These are phyloP conservation scores for Erythrobasidium hasegawianum DNA, from an alignment of 1,284 basidiomycete genomes.

Conservation along the genomic window DNA sequence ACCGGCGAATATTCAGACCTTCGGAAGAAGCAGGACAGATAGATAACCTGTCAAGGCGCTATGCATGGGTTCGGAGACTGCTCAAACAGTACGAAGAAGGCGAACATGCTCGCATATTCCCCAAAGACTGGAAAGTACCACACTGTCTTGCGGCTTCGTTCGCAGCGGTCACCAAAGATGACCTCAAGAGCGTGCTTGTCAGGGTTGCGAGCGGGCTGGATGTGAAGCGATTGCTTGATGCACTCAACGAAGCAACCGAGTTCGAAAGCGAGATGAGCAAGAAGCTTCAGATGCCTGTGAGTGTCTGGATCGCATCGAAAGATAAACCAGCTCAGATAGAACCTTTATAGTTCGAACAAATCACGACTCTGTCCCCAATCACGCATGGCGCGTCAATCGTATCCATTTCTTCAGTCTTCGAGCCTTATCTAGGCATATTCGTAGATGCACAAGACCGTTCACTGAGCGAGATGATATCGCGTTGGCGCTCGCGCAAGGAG, in stretches of 20 bases:
- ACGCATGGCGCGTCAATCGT: constrained; percentile 50
- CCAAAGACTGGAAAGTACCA: constrained; percentile 73
- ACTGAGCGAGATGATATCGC: constrained; percentile 72
- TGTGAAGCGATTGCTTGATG: constrained; percentile 76
- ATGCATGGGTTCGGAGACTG: constrained; percentile 94
- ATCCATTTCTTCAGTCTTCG: constrained; percentile 80
- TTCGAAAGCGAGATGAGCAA: constrained; percentile 69
- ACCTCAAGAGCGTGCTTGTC: constrained; percentile 52
- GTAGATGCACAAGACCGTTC: constrained; percentile 92
- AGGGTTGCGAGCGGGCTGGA: constrained; percentile 52
- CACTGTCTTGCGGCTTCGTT: constrained; percentile 77
- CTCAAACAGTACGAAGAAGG: constrained; percentile 81
- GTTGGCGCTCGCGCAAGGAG: constrained; percentile 48
- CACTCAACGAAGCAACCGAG: constrained; percentile 75
- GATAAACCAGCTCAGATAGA: too few relatives aligned
- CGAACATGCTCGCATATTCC: constrained; percentile 64
- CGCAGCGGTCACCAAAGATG: constrained; percentile 72
- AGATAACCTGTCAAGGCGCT: constrained; percentile 88
- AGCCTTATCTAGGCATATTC: constrained; percentile 85
- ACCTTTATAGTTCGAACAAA: constrained; percentile 52
- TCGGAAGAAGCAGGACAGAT: constrained; percentile 91
- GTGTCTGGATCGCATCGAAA: too few relatives aligned
- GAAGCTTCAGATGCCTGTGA: constrained; percentile 48
- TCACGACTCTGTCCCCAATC: constrained; percentile 46
- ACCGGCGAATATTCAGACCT: constrained; percentile 91